These are phyloP conservation scores for Thyridium curvatum DNA, from an alignment of 2,329 filamentous ascomycete species.

Conservation along the genomic window DNA sequence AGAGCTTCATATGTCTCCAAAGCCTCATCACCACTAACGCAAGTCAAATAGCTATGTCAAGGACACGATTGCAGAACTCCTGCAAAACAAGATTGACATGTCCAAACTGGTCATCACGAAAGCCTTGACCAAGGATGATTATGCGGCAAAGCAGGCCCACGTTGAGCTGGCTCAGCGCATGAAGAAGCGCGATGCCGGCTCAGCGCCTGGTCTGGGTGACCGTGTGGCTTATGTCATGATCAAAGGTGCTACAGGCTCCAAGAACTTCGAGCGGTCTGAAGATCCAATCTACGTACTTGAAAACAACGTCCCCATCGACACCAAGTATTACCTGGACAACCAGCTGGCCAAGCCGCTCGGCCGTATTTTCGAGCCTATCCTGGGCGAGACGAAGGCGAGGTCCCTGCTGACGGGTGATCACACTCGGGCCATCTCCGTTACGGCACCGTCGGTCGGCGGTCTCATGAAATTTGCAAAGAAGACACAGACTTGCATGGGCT, in stretches of 20 bases:
- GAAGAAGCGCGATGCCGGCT: conserved; percentile 94
- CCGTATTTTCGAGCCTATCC: conserved; percentile 95
- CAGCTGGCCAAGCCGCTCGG: conserved; percentile 91
- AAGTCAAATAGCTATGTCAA: conserved; percentile 72
- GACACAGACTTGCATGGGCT: conserved; percentile 97
- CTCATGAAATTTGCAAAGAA: conserved; percentile 99
- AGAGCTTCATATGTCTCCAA: background rate
- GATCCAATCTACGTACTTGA: conserved; percentile 96
- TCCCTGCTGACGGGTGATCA: conserved; percentile 87
- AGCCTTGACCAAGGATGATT: conserved; percentile 84
- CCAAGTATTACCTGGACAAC: conserved; percentile 97
- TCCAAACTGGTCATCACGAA: conserved; percentile 99
- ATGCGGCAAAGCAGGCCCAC: conserved; percentile 89
- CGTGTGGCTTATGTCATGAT: conserved; percentile 98
- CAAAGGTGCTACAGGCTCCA: conserved; percentile 80
- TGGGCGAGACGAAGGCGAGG: conserved; percentile 77
- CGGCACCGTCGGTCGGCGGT: conserved; percentile 83
- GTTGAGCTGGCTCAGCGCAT: conserved; percentile 93
- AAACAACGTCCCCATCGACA: conserved; percentile 96
- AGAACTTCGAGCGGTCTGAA: conserved; percentile 95
- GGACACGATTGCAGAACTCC: conserved; percentile 84
- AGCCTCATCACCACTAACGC: conserved; percentile 27
- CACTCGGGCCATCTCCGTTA: conserved; percentile 89
- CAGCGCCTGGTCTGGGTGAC: conserved; percentile 85
- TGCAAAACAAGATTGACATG: conserved; percentile 98